Conservation (phyloP, 805 yeast genomes). For the Dipodascus albidus region DNA sequence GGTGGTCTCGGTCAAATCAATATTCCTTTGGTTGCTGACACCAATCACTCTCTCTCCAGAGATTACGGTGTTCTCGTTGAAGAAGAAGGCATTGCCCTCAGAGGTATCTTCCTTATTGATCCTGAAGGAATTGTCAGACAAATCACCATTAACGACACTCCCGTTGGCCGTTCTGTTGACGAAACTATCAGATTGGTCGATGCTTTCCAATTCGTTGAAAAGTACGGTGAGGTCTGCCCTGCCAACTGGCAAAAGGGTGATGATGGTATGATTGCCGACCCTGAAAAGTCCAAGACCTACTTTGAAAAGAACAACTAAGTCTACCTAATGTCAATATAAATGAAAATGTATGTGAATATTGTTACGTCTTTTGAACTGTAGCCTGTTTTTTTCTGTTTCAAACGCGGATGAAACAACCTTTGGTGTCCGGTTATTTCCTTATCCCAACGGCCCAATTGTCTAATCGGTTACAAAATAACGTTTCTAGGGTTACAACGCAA, state of each 20-base stretch:
- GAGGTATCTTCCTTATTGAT: conserved; percentile 97
- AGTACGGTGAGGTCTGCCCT: conserved; percentile 99
- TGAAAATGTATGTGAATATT: not conserved
- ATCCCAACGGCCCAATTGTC: no score
- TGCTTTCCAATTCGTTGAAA: conserved; percentile 99
- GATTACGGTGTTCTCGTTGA: conserved; percentile 97
- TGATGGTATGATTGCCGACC: conserved; percentile 82
- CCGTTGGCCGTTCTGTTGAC: conserved; percentile 98
- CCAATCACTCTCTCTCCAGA: conserved; percentile 87
- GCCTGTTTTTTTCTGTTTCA: no score
- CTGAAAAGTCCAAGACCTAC: conserved; percentile 68
- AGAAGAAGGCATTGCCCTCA: conserved; percentile 93
- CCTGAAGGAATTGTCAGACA: conserved; percentile 94
- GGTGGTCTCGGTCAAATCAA: conserved; percentile 96
- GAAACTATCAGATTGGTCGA: conserved; percentile 96
- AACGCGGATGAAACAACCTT: no score
- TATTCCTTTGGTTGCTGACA: conserved; percentile 93
- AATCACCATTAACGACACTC: conserved; percentile 94
- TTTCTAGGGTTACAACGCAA: no score
- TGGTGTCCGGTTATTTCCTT: no score
- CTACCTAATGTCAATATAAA: not conserved
- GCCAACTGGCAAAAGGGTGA: conserved; percentile 98
- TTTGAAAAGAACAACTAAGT: conserved; percentile 47
- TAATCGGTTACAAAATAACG: no score
- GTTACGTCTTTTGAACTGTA: no score